Percentiles rank a stretch among this genome's conserved stretches.
These are phyloP conservation scores for Trypanosoma grayi DNA, from an alignment of 208 protist species.

Conservation along the genomic window DNA sequence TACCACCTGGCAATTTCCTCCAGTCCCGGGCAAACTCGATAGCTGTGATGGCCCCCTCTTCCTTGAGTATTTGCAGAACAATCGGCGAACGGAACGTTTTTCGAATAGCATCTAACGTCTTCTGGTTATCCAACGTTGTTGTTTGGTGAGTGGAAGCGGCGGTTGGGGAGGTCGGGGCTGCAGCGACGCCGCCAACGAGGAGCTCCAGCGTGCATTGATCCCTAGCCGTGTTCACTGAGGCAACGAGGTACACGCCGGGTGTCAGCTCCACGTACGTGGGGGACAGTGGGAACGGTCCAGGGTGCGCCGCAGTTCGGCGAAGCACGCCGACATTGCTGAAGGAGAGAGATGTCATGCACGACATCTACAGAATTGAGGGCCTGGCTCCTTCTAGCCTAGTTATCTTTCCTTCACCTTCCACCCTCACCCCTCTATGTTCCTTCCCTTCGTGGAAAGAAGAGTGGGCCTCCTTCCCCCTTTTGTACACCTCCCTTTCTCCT, in stretches of 20 bases:
- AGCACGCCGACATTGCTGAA: slow-evolving; percentile 12
- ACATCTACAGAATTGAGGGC: neutral
- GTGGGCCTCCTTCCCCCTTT: neutral
- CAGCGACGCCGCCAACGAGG: slow-evolving; percentile 7
- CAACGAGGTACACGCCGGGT: slow-evolving; percentile 55
- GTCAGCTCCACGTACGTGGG: slow-evolving; percentile 42
- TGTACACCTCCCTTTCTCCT: neutral
- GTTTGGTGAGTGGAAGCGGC: neutral
- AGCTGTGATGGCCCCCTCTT: slow-evolving; percentile 68
- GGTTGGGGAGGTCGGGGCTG: neutral
- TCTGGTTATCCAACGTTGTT: neutral
- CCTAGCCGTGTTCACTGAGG: slow-evolving; percentile 35
- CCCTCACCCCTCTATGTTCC: too few relatives aligned
- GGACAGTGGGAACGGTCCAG: slow-evolving; percentile 7
- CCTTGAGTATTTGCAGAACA: slow-evolving; percentile 59
- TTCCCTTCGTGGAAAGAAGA: too few relatives aligned
- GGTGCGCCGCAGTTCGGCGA: neutral
- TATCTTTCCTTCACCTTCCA: too few relatives aligned
- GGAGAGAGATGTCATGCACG: slow-evolving; percentile 19
- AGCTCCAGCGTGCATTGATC: slow-evolving; percentile 67
- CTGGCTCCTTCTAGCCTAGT: too few relatives aligned
- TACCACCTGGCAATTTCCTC: neutral
- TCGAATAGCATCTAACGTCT: slow-evolving; percentile 19
- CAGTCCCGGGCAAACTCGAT: slow-evolving; percentile 51
- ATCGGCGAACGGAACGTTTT: slow-evolving; percentile 45